Evolutionary conservation across 1,139 yeast species (phyloP).

Genomic region (Meyerozyma smithsonii): DNA sequence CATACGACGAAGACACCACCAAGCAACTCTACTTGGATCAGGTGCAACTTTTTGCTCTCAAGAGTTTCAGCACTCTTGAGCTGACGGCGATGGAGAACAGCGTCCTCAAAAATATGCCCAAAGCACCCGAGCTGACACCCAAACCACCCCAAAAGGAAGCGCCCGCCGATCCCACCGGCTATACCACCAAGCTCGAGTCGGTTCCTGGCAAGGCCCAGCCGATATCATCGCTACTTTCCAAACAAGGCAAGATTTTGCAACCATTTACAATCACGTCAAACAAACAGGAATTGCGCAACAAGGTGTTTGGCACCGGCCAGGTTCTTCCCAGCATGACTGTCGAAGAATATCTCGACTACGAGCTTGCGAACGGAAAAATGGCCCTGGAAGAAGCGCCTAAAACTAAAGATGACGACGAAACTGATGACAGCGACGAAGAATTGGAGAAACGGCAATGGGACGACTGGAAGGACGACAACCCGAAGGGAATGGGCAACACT

Average conservation of each 20-base stretch:
- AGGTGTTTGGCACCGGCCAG: conserved; percentile 91
- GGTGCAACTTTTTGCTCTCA: conserved; percentile 46
- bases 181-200: conserved; percentile 52
- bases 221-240: conserved; percentile 43
- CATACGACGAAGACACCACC: conserved; percentile 57
- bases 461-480: conserved; percentile 82
- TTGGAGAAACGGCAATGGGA: conserved; percentile 79
- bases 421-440: conserved; percentile 42
- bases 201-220: conserved; percentile 28
- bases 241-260: conserved; percentile 70
- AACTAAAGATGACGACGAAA: conserved; percentile 19
- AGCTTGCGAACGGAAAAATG: conserved; percentile 79
- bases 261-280: conserved; percentile 77
- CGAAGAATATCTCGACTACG: conserved; percentile 86
- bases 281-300: conserved; percentile 52
- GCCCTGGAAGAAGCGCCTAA: conserved; percentile 44
- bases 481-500: conserved; percentile 87
- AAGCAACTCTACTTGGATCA: conserved; percentile 53
- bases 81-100: conserved; percentile 53
- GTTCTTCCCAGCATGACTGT: conserved; percentile 91
- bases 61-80: conserved; percentile 52
- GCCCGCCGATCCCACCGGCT: conserved; percentile 29
- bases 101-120: conserved; percentile 42
- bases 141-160: conserved; percentile 9
- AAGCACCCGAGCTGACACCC: conserved; percentile 2